phyloP scores from a whole-genome alignment of 2,329 filamentous ascomycete species.

The Mollisiaceae sp. region DNA sequence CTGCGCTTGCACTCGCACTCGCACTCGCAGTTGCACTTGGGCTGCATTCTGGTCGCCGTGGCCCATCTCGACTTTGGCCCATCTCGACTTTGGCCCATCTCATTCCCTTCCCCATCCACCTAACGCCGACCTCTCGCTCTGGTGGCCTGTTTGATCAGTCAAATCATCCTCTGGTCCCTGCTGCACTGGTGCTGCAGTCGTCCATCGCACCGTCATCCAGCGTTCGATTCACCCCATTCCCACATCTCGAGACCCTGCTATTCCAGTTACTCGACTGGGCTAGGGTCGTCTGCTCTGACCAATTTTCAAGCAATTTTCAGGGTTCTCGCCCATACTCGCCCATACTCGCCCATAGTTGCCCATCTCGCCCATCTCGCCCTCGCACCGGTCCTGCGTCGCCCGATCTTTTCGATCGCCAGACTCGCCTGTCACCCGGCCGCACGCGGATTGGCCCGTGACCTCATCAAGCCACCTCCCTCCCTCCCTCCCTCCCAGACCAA shows the following conservation, averaged over 20 bases:
- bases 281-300: background rate
- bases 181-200: background rate
- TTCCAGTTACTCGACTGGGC: background rate
- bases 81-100: too few species aligned
- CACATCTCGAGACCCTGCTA: background rate
- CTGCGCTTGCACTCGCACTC: background rate
- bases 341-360: background rate
- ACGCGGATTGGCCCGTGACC: slow-evolving; percentile 5
- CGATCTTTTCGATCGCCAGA: slow-evolving; percentile 2
- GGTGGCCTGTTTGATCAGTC: slow-evolving; percentile 5
- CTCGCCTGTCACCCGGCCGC: background rate
- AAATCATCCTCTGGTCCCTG: background rate
- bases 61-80: background rate
- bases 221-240: background rate
- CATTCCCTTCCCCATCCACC: too few species aligned
- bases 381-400: background rate
- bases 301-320: too few species aligned
- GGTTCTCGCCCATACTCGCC: too few species aligned
- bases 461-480: background rate
- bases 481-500: too few species aligned
- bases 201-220: background rate
- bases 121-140: background rate
- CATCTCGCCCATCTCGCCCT: too few species aligned
- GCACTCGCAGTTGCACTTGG: background rate
- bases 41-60: background rate